Evolutionary conservation across 2,329 filamentous ascomycete species (phyloP).

Genomic region (Colletotrichum tropicicola): DNA sequence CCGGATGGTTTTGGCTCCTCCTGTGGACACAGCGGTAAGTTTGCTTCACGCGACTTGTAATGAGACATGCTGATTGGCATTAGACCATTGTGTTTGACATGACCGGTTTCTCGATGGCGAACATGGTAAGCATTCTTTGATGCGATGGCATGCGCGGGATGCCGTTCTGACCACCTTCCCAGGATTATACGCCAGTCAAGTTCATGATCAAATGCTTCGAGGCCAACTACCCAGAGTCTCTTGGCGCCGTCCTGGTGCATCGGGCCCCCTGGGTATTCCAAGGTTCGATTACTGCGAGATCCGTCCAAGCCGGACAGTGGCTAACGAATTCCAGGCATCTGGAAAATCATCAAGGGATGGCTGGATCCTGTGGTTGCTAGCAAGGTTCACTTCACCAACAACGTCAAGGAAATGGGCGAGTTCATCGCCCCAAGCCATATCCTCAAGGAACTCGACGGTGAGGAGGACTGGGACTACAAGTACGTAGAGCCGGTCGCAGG

Average conservation of each 20-base stretch:
- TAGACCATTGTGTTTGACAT: constrained; percentile 96
- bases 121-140: constrained; percentile 74
- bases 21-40: constrained; percentile 91
- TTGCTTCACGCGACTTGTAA: neutral
- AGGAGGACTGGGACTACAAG: constrained; percentile 84
- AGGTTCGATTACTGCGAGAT: constrained; percentile 60
- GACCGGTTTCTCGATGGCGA: constrained; percentile 91
- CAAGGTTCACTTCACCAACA: constrained; percentile 94
- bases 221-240: constrained; percentile 94
- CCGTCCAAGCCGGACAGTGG: neutral
- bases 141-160: neutral
- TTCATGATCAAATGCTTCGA: constrained; percentile 99
- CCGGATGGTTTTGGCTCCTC: constrained; percentile 80
- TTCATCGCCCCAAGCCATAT: constrained; percentile 79
- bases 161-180: constrained; percentile 31
- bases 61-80: neutral
- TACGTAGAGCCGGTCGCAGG: constrained; percentile 80
- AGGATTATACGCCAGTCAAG: constrained; percentile 95
- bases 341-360: constrained; percentile 96
- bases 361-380: constrained; percentile 93
- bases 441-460: constrained; percentile 84
- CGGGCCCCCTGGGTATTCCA: constrained; percentile 98
- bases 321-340: constrained; percentile 71
- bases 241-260: constrained; percentile 91
- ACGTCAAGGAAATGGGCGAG: constrained; percentile 77